A percentile compares a stretch with the other conserved stretches of the same genome.
These are phyloP conservation scores for Balakata baccata DNA, from an alignment of 345 rosid genomes.

Conservation along the genomic window DNA sequence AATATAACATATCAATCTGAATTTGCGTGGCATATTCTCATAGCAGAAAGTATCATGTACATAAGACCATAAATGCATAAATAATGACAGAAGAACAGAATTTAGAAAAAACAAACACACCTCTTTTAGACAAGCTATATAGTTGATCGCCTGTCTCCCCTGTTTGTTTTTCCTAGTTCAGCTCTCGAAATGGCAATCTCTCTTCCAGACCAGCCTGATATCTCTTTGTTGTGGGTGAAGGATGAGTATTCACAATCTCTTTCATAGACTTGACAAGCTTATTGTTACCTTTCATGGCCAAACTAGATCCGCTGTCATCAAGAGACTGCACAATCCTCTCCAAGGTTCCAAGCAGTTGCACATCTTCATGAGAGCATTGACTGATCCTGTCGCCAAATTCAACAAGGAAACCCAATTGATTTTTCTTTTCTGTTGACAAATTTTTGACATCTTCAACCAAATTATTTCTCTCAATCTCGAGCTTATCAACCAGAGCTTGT, in stretches of 20 bases:
- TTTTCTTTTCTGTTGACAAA: constrained; percentile 45
- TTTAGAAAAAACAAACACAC: background rate
- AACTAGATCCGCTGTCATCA: constrained; percentile 19
- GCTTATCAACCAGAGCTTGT: constrained; percentile 43
- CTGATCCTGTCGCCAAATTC: constrained; percentile 41
- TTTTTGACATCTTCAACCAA: constrained; percentile 43
- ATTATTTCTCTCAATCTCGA: constrained; percentile 42
- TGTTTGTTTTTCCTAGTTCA: constrained; percentile 53
- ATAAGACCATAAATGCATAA: constrained; percentile 10
- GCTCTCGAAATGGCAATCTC: constrained; percentile 72
- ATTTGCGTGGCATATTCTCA: constrained; percentile 23
- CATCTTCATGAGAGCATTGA: constrained; percentile 56
- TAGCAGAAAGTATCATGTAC: constrained; percentile 15
- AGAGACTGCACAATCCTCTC: constrained; percentile 39
- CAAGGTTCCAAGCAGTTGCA: constrained; percentile 42
- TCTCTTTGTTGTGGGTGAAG: constrained; percentile 42
- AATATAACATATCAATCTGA: background rate
- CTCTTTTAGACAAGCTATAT: background rate
- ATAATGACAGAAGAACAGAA: background rate
- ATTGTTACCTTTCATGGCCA: constrained; percentile 14
- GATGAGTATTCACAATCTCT: constrained; percentile 29
- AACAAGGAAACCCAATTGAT: constrained; percentile 35
- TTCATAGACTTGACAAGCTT: constrained; percentile 34
- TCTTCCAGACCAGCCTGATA: constrained; percentile 39
- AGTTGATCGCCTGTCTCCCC: background rate